A percentile compares a stretch with the other conserved stretches of the same genome.
Conservation (phyloP, 495 filamentous ascomycete genomes). For the Talaromyces nanjingensis region DNA sequence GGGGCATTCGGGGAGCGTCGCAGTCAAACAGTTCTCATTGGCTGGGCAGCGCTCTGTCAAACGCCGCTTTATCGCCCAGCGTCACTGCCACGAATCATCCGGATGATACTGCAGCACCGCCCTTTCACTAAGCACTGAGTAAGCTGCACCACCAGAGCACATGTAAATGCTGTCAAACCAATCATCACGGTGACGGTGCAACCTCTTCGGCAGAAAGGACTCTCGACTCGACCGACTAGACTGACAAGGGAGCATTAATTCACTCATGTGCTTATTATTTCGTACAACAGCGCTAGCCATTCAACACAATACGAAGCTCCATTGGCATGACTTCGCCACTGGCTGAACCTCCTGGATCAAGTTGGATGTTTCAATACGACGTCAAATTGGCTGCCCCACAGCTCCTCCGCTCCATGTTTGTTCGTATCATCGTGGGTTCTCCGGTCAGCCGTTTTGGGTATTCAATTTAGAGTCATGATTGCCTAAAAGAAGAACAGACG, state of each 20-base stretch:
- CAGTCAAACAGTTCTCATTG: not conserved
- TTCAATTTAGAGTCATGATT: not conserved
- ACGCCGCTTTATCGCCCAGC: not conserved
- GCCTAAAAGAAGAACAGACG: not conserved
- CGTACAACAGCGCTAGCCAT: not conserved
- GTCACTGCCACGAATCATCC: not conserved
- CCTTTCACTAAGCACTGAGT: not conserved
- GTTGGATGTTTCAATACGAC: not conserved
- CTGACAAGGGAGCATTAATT: not conserved
- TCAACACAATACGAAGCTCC: not conserved
- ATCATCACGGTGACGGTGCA: not conserved
- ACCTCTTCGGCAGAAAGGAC: too few species aligned
- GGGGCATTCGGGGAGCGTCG: not conserved
- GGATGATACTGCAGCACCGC: not conserved
- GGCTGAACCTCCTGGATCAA: not conserved
- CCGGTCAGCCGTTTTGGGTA: conserved; percentile 7
- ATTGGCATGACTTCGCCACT: not conserved
- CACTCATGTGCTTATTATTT: not conserved
- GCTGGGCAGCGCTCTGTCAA: not conserved
- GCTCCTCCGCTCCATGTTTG: not conserved
- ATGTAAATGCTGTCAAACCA: not conserved
- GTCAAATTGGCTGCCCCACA: not conserved
- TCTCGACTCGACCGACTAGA: not conserved
- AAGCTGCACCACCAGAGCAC: not conserved
- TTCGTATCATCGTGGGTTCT: not conserved